These are phyloP conservation scores for Malus hybrid DNA, from an alignment of 331 rosid species.

Conservation along the genomic window DNA sequence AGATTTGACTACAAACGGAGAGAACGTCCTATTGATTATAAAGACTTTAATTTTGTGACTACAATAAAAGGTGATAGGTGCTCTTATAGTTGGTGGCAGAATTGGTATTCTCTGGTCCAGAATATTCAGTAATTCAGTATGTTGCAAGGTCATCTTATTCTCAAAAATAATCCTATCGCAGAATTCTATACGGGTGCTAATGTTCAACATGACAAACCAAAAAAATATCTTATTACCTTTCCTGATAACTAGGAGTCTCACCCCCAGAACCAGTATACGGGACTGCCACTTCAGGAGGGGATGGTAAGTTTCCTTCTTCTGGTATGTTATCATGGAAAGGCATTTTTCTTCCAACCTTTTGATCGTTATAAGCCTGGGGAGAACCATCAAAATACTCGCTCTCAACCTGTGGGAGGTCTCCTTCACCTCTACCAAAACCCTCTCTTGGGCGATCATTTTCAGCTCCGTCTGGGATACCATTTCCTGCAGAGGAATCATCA, in stretches of 20 bases:
- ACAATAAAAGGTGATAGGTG: neutral
- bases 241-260: constrained; percentile 35
- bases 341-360: constrained; percentile 49
- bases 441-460: constrained; percentile 46
- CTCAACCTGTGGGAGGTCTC: constrained; percentile 34
- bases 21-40: neutral
- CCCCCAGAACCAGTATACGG: constrained; percentile 34
- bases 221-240: constrained; percentile 43
- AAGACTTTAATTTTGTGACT: neutral
- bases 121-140: neutral
- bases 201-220: neutral
- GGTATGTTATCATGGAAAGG: constrained; percentile 30
- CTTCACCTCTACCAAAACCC: constrained; percentile 48
- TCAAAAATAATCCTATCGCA: neutral
- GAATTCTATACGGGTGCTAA: neutral
- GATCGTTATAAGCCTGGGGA: constrained; percentile 32
- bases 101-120: neutral
- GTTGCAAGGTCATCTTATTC: neutral
- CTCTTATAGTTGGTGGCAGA: neutral
- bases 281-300: constrained; percentile 37
- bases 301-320: constrained; percentile 33
- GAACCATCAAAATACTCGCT: constrained; percentile 38
- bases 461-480: constrained; percentile 36
- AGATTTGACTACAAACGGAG: neutral
- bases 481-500: constrained; percentile 72